Percentiles rank a stretch among this genome's conserved stretches.
phyloP scores from a whole-genome alignment of 2,329 filamentous ascomycete species.

The Colletotrichum navitas region DNA sequence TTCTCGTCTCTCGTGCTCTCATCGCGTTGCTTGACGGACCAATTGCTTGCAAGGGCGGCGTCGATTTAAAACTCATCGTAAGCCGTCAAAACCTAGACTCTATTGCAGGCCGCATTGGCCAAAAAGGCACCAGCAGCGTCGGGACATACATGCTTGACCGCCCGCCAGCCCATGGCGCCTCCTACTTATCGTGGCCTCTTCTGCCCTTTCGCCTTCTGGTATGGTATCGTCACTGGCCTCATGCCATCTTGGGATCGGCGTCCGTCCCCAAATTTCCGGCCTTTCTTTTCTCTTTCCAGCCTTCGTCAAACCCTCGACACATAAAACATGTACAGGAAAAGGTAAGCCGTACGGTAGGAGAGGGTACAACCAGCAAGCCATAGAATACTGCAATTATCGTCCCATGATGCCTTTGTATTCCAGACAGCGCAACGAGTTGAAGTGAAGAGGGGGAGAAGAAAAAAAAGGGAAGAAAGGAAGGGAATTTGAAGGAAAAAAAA shows the following conservation, averaged over 20 bases:
- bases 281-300: neutral
- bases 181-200: conserved; percentile 6
- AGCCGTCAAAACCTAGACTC: conserved; percentile 28
- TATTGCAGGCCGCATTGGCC: conserved; percentile 36
- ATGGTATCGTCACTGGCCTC: conserved; percentile 11
- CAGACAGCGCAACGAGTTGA: conserved; percentile 38
- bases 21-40: too few species aligned
- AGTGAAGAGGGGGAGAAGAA: conserved; percentile 30
- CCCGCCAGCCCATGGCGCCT: neutral
- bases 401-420: conserved; percentile 22
- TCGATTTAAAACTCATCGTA: neutral
- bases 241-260: neutral
- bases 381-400: conserved; percentile 1
- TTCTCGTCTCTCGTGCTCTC: too few species aligned
- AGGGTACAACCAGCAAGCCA: conserved; percentile 12
- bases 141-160: conserved; percentile 10
- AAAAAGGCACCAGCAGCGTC: conserved; percentile 25
- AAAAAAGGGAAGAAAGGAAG: conserved; percentile 23
- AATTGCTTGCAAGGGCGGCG: neutral
- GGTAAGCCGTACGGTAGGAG: conserved; percentile 33
- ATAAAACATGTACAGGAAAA: conserved; percentile 38
- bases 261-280: neutral
- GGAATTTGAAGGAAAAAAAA: conserved; percentile 33
- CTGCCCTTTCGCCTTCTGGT: conserved; percentile 1
- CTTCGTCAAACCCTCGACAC: conserved; percentile 23